Base-by-base conservation (phyloP, 2,329 filamentous ascomycete species). In the Diaporthe velutina region DNA sequence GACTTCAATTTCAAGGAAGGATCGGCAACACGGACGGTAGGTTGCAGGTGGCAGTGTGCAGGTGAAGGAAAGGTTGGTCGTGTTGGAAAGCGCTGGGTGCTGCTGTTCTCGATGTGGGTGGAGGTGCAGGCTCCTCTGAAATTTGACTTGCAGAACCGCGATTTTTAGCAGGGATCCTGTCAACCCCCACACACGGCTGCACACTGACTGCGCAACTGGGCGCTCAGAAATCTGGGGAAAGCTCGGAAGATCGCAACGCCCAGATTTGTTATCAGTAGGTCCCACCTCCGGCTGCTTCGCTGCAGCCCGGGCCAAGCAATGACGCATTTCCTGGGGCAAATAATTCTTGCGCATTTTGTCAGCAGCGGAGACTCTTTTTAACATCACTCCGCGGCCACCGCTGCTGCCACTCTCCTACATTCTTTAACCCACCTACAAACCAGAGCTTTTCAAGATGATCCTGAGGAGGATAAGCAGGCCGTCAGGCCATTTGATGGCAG, bases 401-500 rank as follows among this genome's bases (percentile, higher is more conserved):
- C 25, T 7, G 33, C 33, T 42, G 10, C 50, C 19, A 15, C 28
- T n/a, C 8, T 42, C 58, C 64, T 48, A 28, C 33, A 28, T 5
- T 19, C 3, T 28, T 4, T 48, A n/a, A 40, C 15, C 64, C n/a
- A 68, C 64, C 64, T 68, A 54, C 64, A 22, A 28, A 28, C 48
- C 64, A 54, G 17, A 68, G 15, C 9, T 22, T 40, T 40, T 35
- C 30, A 68, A 54, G 6, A 76, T 76, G 74, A 74, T 67, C 42
- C 35, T 61, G 19, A 61, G 60, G 61, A 74, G 58, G 60, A 45
- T 71, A 48, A 42, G 67, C 42, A 64, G 48, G 33, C 70, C 68
- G 28, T 71, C 72, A 45, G 67, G 66, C 60, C 35, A 57, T 45
- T 67, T 76, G 17, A 71, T 77, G 30, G 73, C 76, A 40, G 76